Conservation (phyloP, 2,329 filamentous ascomycete genomes). For the Polychaeton citri region DNA sequence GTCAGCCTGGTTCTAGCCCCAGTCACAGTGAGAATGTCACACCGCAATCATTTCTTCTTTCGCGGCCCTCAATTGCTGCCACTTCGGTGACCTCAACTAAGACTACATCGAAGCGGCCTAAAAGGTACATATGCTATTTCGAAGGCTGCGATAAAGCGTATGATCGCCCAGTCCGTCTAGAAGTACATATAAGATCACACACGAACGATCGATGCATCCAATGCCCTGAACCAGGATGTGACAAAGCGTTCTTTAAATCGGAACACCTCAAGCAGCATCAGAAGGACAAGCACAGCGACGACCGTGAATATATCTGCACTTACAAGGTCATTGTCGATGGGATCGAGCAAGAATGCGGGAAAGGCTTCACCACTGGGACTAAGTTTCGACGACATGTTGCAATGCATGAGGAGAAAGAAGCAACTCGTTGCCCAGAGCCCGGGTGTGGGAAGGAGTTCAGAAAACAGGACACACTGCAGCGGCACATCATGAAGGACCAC, state of each 20-base stretch:
- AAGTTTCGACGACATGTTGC: conserved; percentile 62
- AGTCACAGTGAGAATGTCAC: background rate
- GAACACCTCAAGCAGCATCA: conserved; percentile 79
- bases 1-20: background rate
- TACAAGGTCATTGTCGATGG: conserved; percentile 23
- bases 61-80: background rate
- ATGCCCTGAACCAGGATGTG: conserved; percentile 57
- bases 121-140: conserved; percentile 64
- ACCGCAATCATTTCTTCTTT: background rate
- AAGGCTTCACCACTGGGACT: conserved; percentile 69
- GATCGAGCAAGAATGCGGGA: conserved; percentile 45
- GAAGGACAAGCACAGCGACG: conserved; percentile 63
- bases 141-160: conserved; percentile 68
- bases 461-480: conserved; percentile 74
- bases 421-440: conserved; percentile 25
- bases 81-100: conserved; percentile 10
- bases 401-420: conserved; percentile 64
- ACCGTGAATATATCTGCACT: conserved; percentile 59
- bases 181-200: conserved; percentile 71
- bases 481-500: conserved; percentile 68
- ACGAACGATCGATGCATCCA: conserved; percentile 70
- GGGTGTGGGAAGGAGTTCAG: conserved; percentile 75
- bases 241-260: conserved; percentile 73
- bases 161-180: conserved; percentile 70
- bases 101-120: conserved; percentile 44